Base-by-base conservation (phyloP, 78 protist species). In the Pelomyxa schiedti region DNA sequence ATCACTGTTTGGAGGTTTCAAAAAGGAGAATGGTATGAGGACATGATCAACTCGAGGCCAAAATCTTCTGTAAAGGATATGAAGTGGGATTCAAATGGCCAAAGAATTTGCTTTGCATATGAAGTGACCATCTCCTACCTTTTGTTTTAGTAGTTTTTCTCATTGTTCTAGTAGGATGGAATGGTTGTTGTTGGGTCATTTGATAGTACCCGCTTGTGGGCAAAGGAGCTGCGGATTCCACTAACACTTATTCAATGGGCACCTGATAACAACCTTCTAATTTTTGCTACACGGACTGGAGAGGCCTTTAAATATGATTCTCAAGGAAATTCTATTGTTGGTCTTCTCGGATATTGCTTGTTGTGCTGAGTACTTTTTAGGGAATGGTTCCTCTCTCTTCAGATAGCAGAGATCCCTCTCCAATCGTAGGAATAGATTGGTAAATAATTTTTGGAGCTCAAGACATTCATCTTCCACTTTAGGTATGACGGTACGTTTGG, bases 21-120 rank as follows among this genome's bases (percentile, higher is more conserved):
- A 80, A 69, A 86, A 42, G 93, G 91, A 29, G 24, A 37, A 68
- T 92, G 92, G 92, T 76, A 65, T 66, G 95, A 92, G 75, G 93
- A 92, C 76, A 92, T 92, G 95, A 79, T 86, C 74, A 92, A 87
- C 87, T 77, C 84, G 84, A 53, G 94, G 4, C 70, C 80, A 72
- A 75, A 80, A 47, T 8, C 66, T 35, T 82, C 77, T n/a, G 91
- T 87, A 22, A 0, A 37, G 28, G 90, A 81, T 76, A 66, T 91
- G 75, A 22, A 41, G 32, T 92, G 95, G 95, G 69, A 85, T 24
- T 1, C 74, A 1, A 82, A 86, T 30, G 92, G 95, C 53, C 71
- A 80, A 80, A 37, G 74, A 43, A 88, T 92, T 36, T 82, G 89
- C 83, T 88, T 92, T 53, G 79, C 53, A 39, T 92, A 92, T 76